phyloP scores from a whole-genome alignment of 2,329 filamentous ascomycete genomes.

The Erysiphe pulchra region DNA sequence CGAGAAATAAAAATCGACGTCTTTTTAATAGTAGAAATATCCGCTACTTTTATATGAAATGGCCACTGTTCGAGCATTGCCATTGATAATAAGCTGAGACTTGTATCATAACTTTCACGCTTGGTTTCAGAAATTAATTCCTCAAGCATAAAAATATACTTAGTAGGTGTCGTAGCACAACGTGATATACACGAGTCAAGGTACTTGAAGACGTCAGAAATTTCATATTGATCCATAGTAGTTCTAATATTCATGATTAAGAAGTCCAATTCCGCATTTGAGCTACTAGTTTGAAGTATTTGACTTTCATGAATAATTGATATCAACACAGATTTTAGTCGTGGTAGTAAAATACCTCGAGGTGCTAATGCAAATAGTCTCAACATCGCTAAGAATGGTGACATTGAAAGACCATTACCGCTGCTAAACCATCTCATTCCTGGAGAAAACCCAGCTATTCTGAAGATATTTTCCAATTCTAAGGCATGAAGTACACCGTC shows the following conservation, averaged over 20 bases:
- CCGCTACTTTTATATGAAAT: slow-evolving; percentile 31
- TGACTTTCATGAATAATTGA: slow-evolving; percentile 39
- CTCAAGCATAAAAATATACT: slow-evolving; percentile 50
- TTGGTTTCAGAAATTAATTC: slow-evolving; percentile 18
- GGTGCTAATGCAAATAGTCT: slow-evolving; percentile 27
- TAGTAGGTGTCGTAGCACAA: slow-evolving; percentile 52
- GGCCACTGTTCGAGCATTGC: slow-evolving; percentile 55
- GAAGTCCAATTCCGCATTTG: slow-evolving; percentile 20
- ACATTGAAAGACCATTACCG: slow-evolving; percentile 32
- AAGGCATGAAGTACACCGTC: slow-evolving; percentile 33
- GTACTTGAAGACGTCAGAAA: slow-evolving; percentile 34
- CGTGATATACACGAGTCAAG: slow-evolving; percentile 63
- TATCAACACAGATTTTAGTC: slow-evolving; percentile 28
- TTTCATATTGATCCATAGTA: slow-evolving; percentile 9
- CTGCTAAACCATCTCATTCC: slow-evolving; percentile 83
- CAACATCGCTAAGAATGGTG: slow-evolving; percentile 48
- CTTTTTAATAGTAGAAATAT: slow-evolving; percentile 17
- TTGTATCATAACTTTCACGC: slow-evolving; percentile 11
- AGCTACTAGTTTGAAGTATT: slow-evolving; percentile 26
- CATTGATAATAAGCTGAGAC: slow-evolving; percentile 38
- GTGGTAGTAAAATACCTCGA: slow-evolving; percentile 21
- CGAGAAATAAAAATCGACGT: slow-evolving; percentile 31
- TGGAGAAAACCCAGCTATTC: slow-evolving; percentile 55
- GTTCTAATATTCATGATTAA: slow-evolving; percentile 17
- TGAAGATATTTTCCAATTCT: slow-evolving; percentile 58